Evolutionary conservation across 306 rosid species (phyloP), one percentile per base, ranked within the genome.

Genomic region (Sicyos baderoa): DNA sequence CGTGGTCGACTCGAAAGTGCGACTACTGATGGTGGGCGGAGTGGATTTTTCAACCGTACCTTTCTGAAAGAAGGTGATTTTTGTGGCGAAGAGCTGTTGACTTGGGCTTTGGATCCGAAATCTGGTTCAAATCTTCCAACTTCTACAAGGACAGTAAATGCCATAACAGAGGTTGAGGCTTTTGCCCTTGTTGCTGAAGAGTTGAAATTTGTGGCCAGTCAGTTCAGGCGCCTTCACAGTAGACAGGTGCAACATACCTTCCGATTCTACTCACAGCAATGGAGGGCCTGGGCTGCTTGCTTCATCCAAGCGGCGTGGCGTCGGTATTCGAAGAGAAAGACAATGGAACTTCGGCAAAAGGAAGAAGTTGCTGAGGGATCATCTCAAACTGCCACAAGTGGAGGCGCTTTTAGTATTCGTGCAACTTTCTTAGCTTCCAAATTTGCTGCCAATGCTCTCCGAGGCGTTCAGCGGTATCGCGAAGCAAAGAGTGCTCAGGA

Each of bases 291-390:
- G 98, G 98, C 97, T 55, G 98, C 98, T 27, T 85, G 95, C 87
- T 93, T 93, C 82, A 89, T 93, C 81, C 98, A 93, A 88, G 98
- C 98, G 6, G 97, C 98, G 22, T 89, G 98, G 98, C 98, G 96
- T 21, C 83, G 98, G 19, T 90, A 89, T 81, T 78, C 84, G 60
- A 93, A 89, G 82, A 84, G 93, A 84, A 93, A 89, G 79, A 72
- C 42, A 56, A 61, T 89, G 85, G 96, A 93, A 85, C 96, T 80
- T 78, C 91, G 85, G 23, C 85, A 79, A 14, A 88, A 86, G 78
- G 96, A 92, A 74, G 95, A 75, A 71, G 80, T 40, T 49, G 85
- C 77, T 1, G 88, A 74, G 70, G 86, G 45, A 40, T 40, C 88
- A 51, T 72, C 78, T 49, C 83, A 62, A 5, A 74, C 70, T 78